Base-by-base conservation (phyloP, 1,139 yeast genomes). In the Yarrowia galli region DNA sequence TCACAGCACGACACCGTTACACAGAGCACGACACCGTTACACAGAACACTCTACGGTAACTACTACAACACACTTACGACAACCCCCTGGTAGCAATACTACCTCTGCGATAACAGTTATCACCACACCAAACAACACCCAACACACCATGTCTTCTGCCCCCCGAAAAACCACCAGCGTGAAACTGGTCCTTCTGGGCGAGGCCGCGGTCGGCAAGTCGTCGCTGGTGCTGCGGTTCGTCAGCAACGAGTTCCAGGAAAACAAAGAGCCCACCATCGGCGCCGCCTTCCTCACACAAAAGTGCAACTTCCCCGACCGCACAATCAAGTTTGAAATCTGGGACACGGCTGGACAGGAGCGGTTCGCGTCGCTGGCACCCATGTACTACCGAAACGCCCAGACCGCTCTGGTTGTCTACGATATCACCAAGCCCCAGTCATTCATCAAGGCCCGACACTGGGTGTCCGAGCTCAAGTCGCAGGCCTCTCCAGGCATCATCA, bases 291-390 rank as follows among this genome's bases (percentile, higher is more conserved):
- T 95, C 70, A 95, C 99, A 42, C 98, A 95, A 78, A 89, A 96
- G 76, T 96, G 98, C 76, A 89, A 93, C 45, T 89, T 95, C 74
- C 96, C 96, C 48, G 92, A 91, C 71, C 87, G 91, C 73, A 91
- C 96, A 18, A 92, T 95, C 76, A 95, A 95, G 78, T 95, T 92
- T 79, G 99, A 95, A 78, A 95, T 95, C 72, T 95, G 98, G 98
- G 99, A 95, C 77, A 95, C 99, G 16, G 99, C 99, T 0, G 99
- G 99, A 20, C 99, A 95, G 80, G 99, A 95, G 78, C 82, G 99
- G 71, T 95, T 95, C 82, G 98, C 98, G 5, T 89, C 96, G 45
- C 83, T 95, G 76, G 98, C 98, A 1, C 99, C 98, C 32, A 91
- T 95, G 97, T 95, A 95, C 79, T 95, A 95, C 81, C 86, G 99